These are phyloP conservation scores for Pulveroboletus sp. DNA, from an alignment of 768 basidiomycete species.

Conservation along the genomic window DNA sequence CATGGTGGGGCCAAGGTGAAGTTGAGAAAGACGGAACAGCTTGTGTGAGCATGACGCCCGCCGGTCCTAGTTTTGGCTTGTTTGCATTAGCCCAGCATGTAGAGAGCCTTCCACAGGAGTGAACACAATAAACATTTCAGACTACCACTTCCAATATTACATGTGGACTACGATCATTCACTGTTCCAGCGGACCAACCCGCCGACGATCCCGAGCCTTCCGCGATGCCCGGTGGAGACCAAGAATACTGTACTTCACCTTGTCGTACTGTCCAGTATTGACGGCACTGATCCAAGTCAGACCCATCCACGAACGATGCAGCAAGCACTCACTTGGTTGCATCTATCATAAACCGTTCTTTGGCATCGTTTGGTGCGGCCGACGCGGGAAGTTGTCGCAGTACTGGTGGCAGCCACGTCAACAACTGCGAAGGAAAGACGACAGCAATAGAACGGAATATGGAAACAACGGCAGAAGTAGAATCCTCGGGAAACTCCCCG, in stretches of 20 bases:
- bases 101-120: slow-evolving; percentile 2
- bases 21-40: slow-evolving; percentile 9
- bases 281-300: slow-evolving; percentile 49
- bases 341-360: slow-evolving; percentile 69
- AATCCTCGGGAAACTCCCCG: slow-evolving; percentile 87
- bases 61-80: slow-evolving; percentile 24
- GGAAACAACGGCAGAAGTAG: slow-evolving; percentile 65
- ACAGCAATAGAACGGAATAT: slow-evolving; percentile 70
- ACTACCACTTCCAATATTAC: slow-evolving; percentile 7
- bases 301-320: neutral
- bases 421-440: slow-evolving; percentile 66
- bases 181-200: slow-evolving; percentile 31
- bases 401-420: slow-evolving; percentile 69
- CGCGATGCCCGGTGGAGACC: slow-evolving; percentile 69
- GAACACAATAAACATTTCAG: slow-evolving; percentile 16
- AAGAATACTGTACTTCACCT: slow-evolving; percentile 78
- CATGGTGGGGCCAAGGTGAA: slow-evolving; percentile 35
- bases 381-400: slow-evolving; percentile 67
- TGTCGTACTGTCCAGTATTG: slow-evolving; percentile 64
- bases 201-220: slow-evolving; percentile 66
- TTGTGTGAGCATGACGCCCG: slow-evolving; percentile 16
- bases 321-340: slow-evolving; percentile 61
- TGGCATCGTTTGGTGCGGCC: slow-evolving; percentile 60
- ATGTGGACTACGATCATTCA: too few species aligned
- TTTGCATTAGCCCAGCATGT: slow-evolving; percentile 12